phyloP scores from a whole-genome alignment of 148 eudicot genomes.

The Rhododendron kiyosumense region DNA sequence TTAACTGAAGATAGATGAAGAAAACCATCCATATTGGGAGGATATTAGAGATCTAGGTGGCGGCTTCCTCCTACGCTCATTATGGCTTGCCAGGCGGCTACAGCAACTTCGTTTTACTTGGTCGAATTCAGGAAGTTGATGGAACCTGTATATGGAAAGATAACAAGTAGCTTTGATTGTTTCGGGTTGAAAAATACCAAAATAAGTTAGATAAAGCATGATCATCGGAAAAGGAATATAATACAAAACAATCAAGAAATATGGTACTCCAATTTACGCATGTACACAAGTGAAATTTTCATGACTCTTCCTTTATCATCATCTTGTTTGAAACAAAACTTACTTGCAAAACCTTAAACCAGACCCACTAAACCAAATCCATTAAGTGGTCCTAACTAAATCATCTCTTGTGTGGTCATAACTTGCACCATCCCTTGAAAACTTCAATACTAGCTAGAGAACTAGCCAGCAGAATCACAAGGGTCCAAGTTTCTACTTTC shows the following conservation, averaged over 20 bases:
- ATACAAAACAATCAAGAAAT: neutral
- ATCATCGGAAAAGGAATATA: neutral
- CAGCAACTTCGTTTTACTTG: conserved; percentile 89
- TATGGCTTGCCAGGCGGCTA: conserved; percentile 37
- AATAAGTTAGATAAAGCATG: neutral
- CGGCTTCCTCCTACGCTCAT: conserved; percentile 24
- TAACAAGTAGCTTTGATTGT: neutral
- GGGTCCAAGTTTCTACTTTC: neutral
- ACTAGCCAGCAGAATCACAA: neutral
- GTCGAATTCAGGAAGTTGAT: conserved; percentile 82
- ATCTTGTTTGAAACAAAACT: neutral
- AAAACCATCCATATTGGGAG: conserved; percentile 54
- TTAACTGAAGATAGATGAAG: conserved; percentile 59
- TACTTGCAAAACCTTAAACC: neutral
- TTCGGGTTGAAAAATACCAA: neutral
- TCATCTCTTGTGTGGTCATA: too few relatives aligned
- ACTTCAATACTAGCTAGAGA: neutral
- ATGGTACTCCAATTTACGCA: neutral
- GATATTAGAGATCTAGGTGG: conserved; percentile 53
- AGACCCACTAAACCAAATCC: neutral
- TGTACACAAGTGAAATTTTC: neutral
- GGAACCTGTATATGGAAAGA: conserved; percentile 50
- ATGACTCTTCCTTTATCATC: neutral
- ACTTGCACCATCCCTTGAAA: neutral
- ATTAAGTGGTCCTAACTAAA: too few relatives aligned